These are phyloP conservation scores for Podila clonocystis DNA, from an alignment of 192 early-diverging fungal species.

Conservation along the genomic window DNA sequence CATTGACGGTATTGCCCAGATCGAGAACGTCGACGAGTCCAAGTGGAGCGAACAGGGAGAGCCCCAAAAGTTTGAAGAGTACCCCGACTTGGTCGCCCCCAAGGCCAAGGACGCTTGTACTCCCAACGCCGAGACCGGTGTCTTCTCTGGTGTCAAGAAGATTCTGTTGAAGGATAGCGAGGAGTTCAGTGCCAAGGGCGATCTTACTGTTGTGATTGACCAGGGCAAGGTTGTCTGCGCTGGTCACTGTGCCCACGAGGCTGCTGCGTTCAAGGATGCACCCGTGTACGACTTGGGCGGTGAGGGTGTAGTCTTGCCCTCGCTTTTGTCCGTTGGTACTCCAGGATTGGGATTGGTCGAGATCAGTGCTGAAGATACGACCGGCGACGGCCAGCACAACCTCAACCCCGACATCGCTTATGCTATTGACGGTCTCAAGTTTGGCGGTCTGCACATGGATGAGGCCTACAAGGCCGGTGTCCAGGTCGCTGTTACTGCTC, in stretches of 20 bases:
- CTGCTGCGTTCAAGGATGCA: constrained; percentile 15
- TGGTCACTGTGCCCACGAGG: constrained; percentile 31
- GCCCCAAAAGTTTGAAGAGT: constrained; percentile 19
- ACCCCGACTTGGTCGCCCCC: constrained; percentile 22
- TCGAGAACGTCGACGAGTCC: constrained; percentile 45
- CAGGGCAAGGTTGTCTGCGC: constrained; percentile 66
- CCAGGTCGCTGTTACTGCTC: constrained; percentile 66
- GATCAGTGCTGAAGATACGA: constrained; percentile 66
- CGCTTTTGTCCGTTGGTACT: constrained; percentile 61
- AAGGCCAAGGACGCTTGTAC: constrained; percentile 37
- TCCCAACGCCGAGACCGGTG: constrained; percentile 23
- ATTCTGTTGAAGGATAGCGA: constrained; percentile 49
- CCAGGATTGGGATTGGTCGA: constrained; percentile 71
- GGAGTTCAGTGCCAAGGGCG: constrained; percentile 37
- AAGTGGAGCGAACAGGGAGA: constrained; percentile 22
- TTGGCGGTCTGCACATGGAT: constrained; percentile 64
- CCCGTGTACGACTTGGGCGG: constrained; percentile 45
- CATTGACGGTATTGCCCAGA: constrained; percentile 75
- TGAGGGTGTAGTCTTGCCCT: constrained; percentile 49
- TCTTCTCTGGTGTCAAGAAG: constrained; percentile 44
- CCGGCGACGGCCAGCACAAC: constrained; percentile 64
- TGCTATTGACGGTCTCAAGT: constrained; percentile 74
- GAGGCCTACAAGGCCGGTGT: constrained; percentile 71
- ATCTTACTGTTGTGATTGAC: constrained; percentile 62
- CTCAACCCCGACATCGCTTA: constrained; percentile 41